Evolutionary conservation across 768 basidiomycete genomes (phyloP), one percentile per base, ranked within the genome.

Genomic region (Termitomyces sp.): DNA sequence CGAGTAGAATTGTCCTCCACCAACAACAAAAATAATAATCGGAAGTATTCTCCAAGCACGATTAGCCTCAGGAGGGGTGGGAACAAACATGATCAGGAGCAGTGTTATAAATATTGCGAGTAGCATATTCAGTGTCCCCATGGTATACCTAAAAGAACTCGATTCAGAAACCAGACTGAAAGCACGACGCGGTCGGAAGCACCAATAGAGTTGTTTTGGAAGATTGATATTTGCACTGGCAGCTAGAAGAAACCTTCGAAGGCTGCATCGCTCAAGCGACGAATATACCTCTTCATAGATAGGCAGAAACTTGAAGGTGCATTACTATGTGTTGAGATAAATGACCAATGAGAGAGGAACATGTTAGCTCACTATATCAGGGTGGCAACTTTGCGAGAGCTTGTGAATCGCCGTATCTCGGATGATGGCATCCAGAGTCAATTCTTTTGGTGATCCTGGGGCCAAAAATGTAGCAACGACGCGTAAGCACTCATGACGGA

Each of bases 161-260:
- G 13, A 53, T 30, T 44, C 36, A 33, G 48, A 56, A 36, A 8
- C 32, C 28, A 33, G 30, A 41, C 32, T 30, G 23, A 44, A 9
- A 51, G 33, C 40, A 54, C 43, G 26, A 23, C 18, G 36, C 6
- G 12, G n/a, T 41, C 12, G 26, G 28, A 41, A 50, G 51, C 64
- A 77, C 75, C 71, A 74, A 58, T 69, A 71, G 12, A 73, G 41
- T 62, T 73, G 72, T 61, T 74, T 75, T 20, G 71, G 70, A 13
- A 68, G 54, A 64, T 75, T 76, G 55, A 75, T 71, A 59, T 77
- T 75, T 1, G 70, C 62, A n/a, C 66, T 68, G 47, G 73, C 64
- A 23, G 54, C 41, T 4, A 66, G 60, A 47, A 78, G 69, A 61
- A 76, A 78, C 26, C 65, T 58, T 8, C 71, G 72, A 35, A 76